phyloP scores from a whole-genome alignment of 2,329 filamentous ascomycete species.

The Cordyceps militaris region DNA sequence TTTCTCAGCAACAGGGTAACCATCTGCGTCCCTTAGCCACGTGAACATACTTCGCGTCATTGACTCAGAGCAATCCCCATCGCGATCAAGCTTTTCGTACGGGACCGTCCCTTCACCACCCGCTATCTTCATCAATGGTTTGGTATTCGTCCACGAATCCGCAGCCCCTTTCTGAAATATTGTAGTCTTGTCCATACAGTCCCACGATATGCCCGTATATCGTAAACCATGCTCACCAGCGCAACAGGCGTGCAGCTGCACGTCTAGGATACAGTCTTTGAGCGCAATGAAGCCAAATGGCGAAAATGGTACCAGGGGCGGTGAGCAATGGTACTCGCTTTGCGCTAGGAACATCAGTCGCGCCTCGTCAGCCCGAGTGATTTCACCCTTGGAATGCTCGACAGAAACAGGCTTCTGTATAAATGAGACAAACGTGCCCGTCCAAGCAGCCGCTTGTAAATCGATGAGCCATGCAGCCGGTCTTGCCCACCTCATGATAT shows the following conservation, averaged over 20 bases:
- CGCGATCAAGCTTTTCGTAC: not conserved
- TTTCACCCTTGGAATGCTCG: not conserved
- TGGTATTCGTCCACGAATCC: not conserved
- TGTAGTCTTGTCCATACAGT: conserved; percentile 4
- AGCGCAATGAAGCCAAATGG: conserved; percentile 6
- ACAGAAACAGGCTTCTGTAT: not conserved
- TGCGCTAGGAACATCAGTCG: conserved; percentile 13
- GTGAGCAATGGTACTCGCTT: not conserved
- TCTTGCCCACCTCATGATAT: conserved; percentile 13
- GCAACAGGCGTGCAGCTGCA: conserved; percentile 12
- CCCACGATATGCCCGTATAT: conserved; percentile 11
- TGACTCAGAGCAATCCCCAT: not conserved
- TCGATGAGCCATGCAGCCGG: conserved; percentile 12
- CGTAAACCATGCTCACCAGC: conserved; percentile 10
- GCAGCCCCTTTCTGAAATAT: conserved; percentile 44
- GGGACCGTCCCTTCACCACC: not conserved
- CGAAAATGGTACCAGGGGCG: conserved; percentile 11
- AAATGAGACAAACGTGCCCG: not conserved
- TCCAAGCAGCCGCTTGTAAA: conserved; percentile 15
- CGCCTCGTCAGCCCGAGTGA: conserved; percentile 11
- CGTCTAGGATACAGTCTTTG: conserved; percentile 14
- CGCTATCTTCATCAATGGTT: not conserved
- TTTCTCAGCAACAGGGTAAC: conserved; percentile 12
- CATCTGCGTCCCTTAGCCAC: conserved; percentile 11
- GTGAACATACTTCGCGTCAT: conserved; percentile 12